Percentiles rank a stretch among this genome's conserved stretches.
phyloP scores from a whole-genome alignment of 108 stramenopile genomes.

The Cylindrotheca closterium region DNA sequence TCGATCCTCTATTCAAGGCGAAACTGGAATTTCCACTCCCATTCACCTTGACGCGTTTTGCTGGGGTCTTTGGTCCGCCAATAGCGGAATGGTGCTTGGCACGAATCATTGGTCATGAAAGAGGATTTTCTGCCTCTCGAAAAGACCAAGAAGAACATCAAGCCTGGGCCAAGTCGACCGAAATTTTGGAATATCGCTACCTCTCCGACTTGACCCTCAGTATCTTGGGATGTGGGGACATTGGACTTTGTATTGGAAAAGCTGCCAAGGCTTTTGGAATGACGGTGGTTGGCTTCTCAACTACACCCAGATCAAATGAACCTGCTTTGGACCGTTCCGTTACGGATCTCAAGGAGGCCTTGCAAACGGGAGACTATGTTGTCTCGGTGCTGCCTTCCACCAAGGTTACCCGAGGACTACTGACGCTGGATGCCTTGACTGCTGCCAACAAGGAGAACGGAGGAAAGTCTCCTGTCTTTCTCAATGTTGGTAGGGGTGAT shows the following conservation, averaged over 20 bases:
- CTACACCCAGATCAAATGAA: not conserved
- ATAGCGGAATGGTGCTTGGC: constrained; percentile 61
- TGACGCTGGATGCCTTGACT: constrained; percentile 11
- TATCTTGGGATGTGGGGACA: constrained; percentile 55
- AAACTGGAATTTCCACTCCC: constrained; percentile 16
- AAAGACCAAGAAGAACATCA: constrained; percentile 35
- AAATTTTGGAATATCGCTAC: constrained; percentile 41
- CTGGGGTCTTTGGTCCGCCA: constrained; percentile 51
- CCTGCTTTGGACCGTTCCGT: constrained; percentile 24
- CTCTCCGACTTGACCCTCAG: constrained; percentile 41
- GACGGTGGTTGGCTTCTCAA: constrained; percentile 35
- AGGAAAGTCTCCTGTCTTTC: constrained; percentile 44
- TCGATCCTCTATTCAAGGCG: constrained; percentile 36
- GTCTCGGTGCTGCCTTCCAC: constrained; percentile 56
- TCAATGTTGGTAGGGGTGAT: constrained; percentile 57
- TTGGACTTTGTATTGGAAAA: constrained; percentile 44
- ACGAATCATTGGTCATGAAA: constrained; percentile 53
- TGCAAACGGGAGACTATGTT: constrained; percentile 44
- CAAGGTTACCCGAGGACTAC: constrained; percentile 31
- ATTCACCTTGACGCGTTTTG: constrained; percentile 54
- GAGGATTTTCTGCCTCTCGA: constrained; percentile 32
- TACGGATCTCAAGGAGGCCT: constrained; percentile 29
- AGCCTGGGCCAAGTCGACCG: constrained; percentile 39
- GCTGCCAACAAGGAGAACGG: constrained; percentile 41
- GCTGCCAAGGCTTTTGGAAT: constrained; percentile 46